These are phyloP conservation scores for Scortechinia acanthostroma DNA, from an alignment of 2,329 filamentous ascomycete species.

Conservation along the genomic window DNA sequence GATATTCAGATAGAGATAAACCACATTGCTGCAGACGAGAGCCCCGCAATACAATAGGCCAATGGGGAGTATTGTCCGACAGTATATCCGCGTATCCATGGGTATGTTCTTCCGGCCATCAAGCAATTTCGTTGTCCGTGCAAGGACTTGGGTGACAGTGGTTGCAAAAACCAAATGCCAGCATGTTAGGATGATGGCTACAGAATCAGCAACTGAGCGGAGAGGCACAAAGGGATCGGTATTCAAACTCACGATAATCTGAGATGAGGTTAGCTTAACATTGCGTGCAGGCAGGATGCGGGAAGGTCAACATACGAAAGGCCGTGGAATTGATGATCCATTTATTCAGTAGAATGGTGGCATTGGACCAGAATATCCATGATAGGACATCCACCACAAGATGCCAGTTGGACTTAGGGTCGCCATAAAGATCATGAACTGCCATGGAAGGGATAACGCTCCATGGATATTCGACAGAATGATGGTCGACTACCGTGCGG, in stretches of 20 bases:
- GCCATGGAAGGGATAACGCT: no score
- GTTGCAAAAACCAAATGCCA: conserved; percentile 66
- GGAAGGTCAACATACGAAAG: conserved; percentile 52
- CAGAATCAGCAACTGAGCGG: conserved; percentile 17
- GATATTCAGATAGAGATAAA: conserved; percentile 62
- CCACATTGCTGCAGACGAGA: conserved; percentile 60
- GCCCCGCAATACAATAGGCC: conserved; percentile 59
- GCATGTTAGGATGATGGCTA: conserved; percentile 54
- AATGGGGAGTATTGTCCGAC: conserved; percentile 58
- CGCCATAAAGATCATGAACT: conserved; percentile 7
- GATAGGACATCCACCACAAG: no score
- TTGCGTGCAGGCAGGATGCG: conserved; percentile 8
- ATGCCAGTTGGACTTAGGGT: conserved; percentile 12
- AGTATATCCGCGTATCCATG: conserved; percentile 52
- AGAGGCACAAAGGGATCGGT: neutral
- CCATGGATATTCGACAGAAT: no score
- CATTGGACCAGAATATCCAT: conserved; percentile 83
- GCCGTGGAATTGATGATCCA: conserved; percentile 71
- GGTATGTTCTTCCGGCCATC: conserved; percentile 54
- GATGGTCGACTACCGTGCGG: no score
- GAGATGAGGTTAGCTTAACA: conserved; percentile 4
- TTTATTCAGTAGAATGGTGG: conserved; percentile 88
- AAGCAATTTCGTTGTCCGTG: conserved; percentile 54
- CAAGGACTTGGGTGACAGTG: conserved; percentile 57
- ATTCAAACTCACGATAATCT: no score